Conservation (phyloP, 331 rosid genomes). For the Acacia concinna region DNA sequence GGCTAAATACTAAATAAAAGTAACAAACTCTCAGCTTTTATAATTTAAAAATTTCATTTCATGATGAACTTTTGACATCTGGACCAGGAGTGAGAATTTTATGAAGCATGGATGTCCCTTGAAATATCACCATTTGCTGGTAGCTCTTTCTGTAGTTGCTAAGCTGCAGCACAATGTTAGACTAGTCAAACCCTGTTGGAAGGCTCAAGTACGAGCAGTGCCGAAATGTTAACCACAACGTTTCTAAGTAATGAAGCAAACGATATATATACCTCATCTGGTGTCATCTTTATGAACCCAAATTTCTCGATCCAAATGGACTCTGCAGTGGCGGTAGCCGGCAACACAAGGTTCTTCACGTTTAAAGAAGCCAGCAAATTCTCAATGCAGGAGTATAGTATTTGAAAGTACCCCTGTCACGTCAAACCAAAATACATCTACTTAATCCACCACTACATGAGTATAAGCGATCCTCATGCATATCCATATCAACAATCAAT, state of each 20-base stretch:
- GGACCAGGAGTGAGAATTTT: slow-evolving; percentile 69
- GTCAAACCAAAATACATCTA: slow-evolving; percentile 1
- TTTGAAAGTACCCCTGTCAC: slow-evolving; percentile 92
- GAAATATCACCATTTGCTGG: slow-evolving; percentile 77
- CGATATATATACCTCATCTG: slow-evolving; percentile 63
- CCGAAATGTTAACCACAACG: slow-evolving; percentile 12
- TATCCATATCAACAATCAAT: neutral
- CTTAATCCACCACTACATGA: neutral
- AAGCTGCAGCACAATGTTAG: slow-evolving; percentile 53
- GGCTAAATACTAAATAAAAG: slow-evolving; percentile 25
- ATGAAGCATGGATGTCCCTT: slow-evolving; percentile 91
- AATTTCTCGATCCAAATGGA: slow-evolving; percentile 89
- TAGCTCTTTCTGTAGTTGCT: slow-evolving; percentile 64
- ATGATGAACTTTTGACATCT: slow-evolving; percentile 38
- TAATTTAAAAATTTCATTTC: slow-evolving; percentile 34
- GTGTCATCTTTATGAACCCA: slow-evolving; percentile 72
- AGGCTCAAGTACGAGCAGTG: neutral
- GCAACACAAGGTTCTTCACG: slow-evolving; percentile 81
- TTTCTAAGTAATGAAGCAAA: slow-evolving; percentile 9
- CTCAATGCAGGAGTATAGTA: slow-evolving; percentile 86
- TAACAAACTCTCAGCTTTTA: slow-evolving; percentile 38
- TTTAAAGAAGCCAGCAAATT: slow-evolving; percentile 73
- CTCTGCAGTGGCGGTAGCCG: slow-evolving; percentile 93
- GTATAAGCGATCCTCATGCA: slow-evolving; percentile 1
- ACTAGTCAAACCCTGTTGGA: slow-evolving; percentile 3